Conservation (phyloP, 148 eudicot genomes). For the Linanthus parryae region DNA sequence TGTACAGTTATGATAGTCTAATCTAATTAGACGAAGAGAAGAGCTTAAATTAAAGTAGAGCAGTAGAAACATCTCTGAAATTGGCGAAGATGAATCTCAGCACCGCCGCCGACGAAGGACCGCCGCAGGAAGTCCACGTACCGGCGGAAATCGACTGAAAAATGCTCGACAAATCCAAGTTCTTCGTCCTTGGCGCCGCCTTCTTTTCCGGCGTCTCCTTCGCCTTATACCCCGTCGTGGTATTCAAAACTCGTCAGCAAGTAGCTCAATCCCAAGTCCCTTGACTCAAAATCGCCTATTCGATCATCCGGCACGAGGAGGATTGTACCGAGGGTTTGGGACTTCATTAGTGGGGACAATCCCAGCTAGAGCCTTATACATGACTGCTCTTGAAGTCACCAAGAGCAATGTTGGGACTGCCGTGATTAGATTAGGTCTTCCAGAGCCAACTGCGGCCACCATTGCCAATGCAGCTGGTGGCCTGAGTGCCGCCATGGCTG, state of each 20-base stretch:
- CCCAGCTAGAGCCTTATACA: conserved; percentile 63
- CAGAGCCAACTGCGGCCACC: conserved; percentile 40
- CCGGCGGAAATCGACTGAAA: conserved; percentile 71
- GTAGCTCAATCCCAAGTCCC: conserved; percentile 30
- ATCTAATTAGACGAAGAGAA: neutral
- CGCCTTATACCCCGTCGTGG: conserved; percentile 53
- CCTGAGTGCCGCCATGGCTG: conserved; percentile 54
- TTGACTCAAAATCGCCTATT: conserved; percentile 23
- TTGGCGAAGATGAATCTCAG: neutral
- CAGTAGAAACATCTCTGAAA: too few relatives aligned
- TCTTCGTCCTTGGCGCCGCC: conserved; percentile 63
- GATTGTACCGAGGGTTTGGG: conserved; percentile 60
- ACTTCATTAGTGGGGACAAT: conserved; percentile 61
- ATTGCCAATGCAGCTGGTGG: conserved; percentile 66
- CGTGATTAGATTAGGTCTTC: conserved; percentile 31
- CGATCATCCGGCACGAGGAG: conserved; percentile 34
- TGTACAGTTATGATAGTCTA: neutral
- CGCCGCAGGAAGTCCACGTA: conserved; percentile 44
- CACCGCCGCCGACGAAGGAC: conserved; percentile 43
- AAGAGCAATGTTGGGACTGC: conserved; percentile 52
- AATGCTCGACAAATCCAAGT: conserved; percentile 72
- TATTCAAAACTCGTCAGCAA: conserved; percentile 68
- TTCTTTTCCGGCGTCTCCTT: conserved; percentile 63
- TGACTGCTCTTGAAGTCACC: conserved; percentile 70
- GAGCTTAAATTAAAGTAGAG: neutral